phyloP scores from a whole-genome alignment of 2,329 filamentous ascomycete genomes.

The Penicillium verrucosum region DNA sequence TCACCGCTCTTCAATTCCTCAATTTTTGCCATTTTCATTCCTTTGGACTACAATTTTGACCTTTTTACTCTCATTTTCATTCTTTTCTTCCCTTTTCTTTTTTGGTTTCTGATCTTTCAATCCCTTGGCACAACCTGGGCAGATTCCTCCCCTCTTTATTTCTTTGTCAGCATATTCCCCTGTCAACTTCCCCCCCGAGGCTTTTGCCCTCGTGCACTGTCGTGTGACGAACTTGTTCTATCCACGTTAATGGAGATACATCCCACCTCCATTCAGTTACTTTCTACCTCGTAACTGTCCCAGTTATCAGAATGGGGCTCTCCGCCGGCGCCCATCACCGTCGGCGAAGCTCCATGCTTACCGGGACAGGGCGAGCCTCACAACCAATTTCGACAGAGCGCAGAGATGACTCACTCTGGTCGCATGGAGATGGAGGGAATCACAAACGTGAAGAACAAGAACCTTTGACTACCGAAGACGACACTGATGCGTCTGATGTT shows the following conservation, averaged over 20 bases:
- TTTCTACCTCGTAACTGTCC: conserved; percentile 11
- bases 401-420: conserved; percentile 31
- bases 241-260: conserved; percentile 20
- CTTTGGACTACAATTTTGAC: conserved; percentile 1
- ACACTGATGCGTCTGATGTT: conserved; percentile 40
- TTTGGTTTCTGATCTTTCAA: background rate
- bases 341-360: conserved; percentile 39
- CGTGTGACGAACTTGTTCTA: conserved; percentile 14
- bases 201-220: conserved; percentile 8
- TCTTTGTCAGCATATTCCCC: conserved; percentile 12
- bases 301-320: conserved; percentile 31
- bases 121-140: background rate
- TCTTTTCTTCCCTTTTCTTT: background rate
- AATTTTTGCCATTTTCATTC: background rate
- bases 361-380: conserved; percentile 51
- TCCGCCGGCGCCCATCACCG: conserved; percentile 37
- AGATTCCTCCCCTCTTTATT: background rate
- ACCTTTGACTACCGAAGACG: conserved; percentile 30
- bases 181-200: background rate
- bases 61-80: background rate
- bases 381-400: conserved; percentile 33
- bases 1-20: background rate
- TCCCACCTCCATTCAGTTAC: conserved; percentile 9
- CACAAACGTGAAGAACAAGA: conserved; percentile 37
- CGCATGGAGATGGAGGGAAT: conserved; percentile 22